Evolutionary conservation across 2,329 filamentous ascomycete species (phyloP).

Genomic region (Talaromyces sp.): DNA sequence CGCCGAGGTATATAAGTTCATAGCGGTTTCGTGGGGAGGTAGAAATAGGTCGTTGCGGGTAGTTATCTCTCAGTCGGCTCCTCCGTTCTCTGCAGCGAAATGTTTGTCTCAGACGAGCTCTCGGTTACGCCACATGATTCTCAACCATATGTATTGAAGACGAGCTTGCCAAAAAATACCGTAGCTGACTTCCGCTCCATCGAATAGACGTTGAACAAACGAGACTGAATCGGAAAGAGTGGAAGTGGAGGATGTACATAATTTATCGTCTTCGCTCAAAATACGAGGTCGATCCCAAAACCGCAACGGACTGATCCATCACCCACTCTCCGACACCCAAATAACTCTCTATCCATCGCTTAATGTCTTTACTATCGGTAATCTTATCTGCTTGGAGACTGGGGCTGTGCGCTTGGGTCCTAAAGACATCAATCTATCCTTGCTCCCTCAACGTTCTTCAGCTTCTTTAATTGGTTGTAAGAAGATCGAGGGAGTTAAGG

Average conservation of each 20-base stretch:
- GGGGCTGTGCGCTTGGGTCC: slow-evolving; percentile 39
- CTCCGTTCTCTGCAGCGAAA: background rate
- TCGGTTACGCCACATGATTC: too few relatives aligned
- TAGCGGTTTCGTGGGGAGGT: slow-evolving; percentile 1
- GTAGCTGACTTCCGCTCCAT: too few relatives aligned
- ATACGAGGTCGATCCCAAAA: slow-evolving; percentile 81
- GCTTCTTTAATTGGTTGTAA: too few relatives aligned
- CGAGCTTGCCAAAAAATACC: too few relatives aligned
- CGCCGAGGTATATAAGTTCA: slow-evolving; percentile 12
- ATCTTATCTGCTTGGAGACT: slow-evolving; percentile 88
- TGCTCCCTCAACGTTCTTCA: background rate
- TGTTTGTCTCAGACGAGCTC: background rate
- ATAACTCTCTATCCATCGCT: slow-evolving; percentile 89
- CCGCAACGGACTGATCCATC: slow-evolving; percentile 93
- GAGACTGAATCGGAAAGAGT: background rate
- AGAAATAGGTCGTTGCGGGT: background rate
- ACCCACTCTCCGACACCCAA: slow-evolving; percentile 94
- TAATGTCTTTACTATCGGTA: slow-evolving; percentile 76
- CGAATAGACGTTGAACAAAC: background rate
- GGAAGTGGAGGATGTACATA: background rate
- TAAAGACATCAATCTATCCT: slow-evolving; percentile 16
- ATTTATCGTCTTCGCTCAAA: slow-evolving; percentile 82
- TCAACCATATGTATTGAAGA: too few relatives aligned
- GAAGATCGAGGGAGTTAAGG: slow-evolving; percentile 18
- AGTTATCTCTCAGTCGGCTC: too few relatives aligned